Evolutionary conservation across 306 rosid species (phyloP), one percentile per base, ranked within the genome.

Genomic region (Neltuma alba): DNA sequence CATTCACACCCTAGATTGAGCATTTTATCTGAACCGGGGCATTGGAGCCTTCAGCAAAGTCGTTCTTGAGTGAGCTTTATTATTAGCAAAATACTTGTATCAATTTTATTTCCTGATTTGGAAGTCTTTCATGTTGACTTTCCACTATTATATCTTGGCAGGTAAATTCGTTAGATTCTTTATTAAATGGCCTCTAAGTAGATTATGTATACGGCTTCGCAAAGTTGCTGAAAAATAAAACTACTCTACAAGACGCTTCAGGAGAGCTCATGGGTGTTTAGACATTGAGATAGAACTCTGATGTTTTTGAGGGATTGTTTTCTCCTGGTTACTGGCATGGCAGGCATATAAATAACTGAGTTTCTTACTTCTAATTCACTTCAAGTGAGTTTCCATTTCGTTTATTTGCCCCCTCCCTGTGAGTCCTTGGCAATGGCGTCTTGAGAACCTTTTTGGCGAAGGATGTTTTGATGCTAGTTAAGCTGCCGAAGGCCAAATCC

Each of bases 111-210:
- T 31, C 50, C 7, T 9, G 36, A 27, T 0, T 68, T 13, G 57
- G 6, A 33, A 42, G 28, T 44, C 12, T 60, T 4, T 41, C n/a
- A 25, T 52, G 28, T 38, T 80, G 54, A 72, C 38, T 58, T 10
- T 33, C 23, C 30, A 20, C 21, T 11, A 20, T 37, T 33, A 2
- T 31, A 40, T 48, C 68, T 64, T 25, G 75, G 61, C 70, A 52
- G 84, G 69, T 42, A 52, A n/a, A 62, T 5, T 62, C 37, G 40
- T 78, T 55, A 33, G 69, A 76, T 65, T 67, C 69, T 40, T 61
- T 9, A 44, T 16, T 47, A 25, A 76, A 30, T 37, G 45, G 65
- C 50, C 60, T 81, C 47, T 13, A 27, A 41, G 37, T 48, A 3
- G 50, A 55, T 37, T 34, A 6, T 72, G 60, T 23, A 28, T 52